Conservation (phyloP, 108 stramenopile species). For the Fragilariopsis cylindrus region DNA sequence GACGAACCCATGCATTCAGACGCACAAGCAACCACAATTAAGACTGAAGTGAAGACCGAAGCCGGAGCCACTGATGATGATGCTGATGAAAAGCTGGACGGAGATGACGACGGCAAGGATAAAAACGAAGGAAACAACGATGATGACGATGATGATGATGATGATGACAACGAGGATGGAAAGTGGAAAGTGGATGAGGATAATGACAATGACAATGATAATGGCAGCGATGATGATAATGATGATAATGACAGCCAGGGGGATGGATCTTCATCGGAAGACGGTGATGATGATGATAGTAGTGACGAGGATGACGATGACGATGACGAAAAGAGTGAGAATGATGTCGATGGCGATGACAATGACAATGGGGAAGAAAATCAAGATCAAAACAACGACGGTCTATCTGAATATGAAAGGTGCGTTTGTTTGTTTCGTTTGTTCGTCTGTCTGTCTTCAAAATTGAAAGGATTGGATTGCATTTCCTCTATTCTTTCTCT, state of each 20-base stretch:
- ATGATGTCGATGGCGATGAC: not conserved
- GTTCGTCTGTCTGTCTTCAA: not conserved
- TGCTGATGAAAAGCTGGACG: too few relatives aligned
- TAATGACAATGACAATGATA: not conserved
- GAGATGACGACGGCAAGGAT: too few relatives aligned
- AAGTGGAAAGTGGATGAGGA: not conserved
- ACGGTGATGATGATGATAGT: not conserved
- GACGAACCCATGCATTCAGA: not conserved
- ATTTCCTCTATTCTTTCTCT: not conserved
- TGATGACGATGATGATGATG: constrained; percentile 19
- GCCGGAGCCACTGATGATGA: not conserved
- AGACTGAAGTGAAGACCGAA: not conserved
- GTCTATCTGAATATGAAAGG: constrained; percentile 67
- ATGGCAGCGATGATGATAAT: not conserved
- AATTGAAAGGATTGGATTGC: not conserved
- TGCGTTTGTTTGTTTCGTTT: constrained; percentile 3
- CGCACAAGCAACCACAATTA: not conserved
- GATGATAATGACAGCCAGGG: not conserved
- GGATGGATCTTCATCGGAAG: not conserved
- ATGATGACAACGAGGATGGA: constrained; percentile 15
- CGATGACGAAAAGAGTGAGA: constrained; percentile 15
- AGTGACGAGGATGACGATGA: constrained; percentile 14
- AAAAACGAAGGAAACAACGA: too few relatives aligned
- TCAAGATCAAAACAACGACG: constrained; percentile 20
- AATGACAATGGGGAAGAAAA: constrained; percentile 4